Conservation (phyloP, 768 basidiomycete species). For the Chalciporus sphaerocephalus region DNA sequence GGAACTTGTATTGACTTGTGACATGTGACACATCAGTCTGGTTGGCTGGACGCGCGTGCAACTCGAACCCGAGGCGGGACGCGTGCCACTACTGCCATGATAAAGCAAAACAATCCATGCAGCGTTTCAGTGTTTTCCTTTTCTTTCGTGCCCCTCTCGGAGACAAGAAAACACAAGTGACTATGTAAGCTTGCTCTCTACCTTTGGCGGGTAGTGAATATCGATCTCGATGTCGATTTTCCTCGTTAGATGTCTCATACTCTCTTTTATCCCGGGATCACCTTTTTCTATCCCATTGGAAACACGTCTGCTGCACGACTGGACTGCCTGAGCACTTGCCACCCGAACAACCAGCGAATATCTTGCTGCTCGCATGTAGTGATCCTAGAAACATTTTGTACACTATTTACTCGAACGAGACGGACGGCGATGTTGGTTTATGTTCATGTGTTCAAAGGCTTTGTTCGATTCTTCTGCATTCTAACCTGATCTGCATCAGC, state of each 20-base stretch:
- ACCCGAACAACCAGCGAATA: conserved; percentile 43
- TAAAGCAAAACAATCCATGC: background rate
- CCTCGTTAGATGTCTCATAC: conserved; percentile 22
- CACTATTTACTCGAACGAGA: conserved; percentile 34
- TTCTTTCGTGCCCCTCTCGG: background rate
- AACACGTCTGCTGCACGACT: conserved; percentile 54
- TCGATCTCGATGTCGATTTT: background rate
- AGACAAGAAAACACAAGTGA: no score
- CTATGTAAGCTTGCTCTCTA: background rate
- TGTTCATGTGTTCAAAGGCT: background rate
- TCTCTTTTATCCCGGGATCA: conserved; percentile 26
- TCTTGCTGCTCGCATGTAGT: conserved; percentile 54
- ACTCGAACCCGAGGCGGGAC: no score
- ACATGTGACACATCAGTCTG: no score
- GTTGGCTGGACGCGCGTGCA: no score
- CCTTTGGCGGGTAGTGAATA: background rate
- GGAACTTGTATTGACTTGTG: no score
- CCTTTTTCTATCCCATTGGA: conserved; percentile 56
- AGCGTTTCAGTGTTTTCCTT: no score
- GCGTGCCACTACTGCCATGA: background rate
- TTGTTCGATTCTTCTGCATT: background rate
- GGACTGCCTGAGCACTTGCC: conserved; percentile 43
- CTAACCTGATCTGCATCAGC: conserved; percentile 10
- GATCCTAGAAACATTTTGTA: conserved; percentile 53
- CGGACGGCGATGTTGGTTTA: conserved; percentile 9